phyloP scores from a whole-genome alignment of 306 rosid genomes.

The Dryas alaskensis region DNA sequence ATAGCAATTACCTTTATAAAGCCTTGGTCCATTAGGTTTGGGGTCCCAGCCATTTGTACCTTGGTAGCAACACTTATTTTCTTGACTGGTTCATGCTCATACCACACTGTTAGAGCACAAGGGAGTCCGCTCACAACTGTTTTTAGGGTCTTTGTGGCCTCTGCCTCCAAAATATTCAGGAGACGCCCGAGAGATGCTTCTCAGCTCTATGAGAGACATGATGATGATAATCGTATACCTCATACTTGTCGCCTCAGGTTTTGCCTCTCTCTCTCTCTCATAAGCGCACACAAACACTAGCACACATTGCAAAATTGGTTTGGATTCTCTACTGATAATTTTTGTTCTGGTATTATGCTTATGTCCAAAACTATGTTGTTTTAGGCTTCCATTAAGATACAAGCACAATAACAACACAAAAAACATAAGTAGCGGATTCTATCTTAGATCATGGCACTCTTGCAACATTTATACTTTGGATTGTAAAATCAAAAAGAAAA shows the following conservation, averaged over 20 bases:
- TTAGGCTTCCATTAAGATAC: too few relatives aligned
- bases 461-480: neutral
- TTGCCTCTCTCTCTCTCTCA: neutral
- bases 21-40: conserved; percentile 30
- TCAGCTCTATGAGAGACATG: neutral
- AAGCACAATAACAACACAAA: too few relatives aligned
- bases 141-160: conserved; percentile 28
- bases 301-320: too few relatives aligned
- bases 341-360: too few relatives aligned
- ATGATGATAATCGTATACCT: neutral
- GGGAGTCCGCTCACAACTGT: conserved; percentile 29
- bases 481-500: neutral
- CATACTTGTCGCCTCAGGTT: conserved; percentile 24
- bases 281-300: neutral
- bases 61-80: conserved; percentile 21
- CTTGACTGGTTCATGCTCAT: conserved; percentile 16
- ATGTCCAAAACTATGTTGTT: too few relatives aligned
- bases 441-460: too few relatives aligned
- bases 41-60: conserved; percentile 10
- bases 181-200: neutral
- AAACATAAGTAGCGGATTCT: too few relatives aligned
- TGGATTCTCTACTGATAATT: too few relatives aligned
- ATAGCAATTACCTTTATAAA: conserved; percentile 17
- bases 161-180: conserved; percentile 18
- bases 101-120: neutral